Evolutionary conservation across 2,329 filamentous ascomycete species (phyloP).

Genomic region (Hortaea werneckii): DNA sequence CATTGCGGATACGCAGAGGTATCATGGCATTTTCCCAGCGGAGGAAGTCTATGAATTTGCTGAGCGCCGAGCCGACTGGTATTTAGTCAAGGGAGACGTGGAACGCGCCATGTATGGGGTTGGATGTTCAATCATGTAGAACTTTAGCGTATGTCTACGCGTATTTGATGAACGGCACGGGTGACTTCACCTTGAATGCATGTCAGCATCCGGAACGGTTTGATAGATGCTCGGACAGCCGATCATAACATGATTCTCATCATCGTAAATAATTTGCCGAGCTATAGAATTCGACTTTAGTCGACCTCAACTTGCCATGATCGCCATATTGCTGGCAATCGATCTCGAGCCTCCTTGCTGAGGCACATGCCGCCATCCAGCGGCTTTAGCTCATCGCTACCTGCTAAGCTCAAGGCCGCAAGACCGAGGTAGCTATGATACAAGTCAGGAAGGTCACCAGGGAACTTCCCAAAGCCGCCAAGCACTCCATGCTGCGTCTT

Average conservation of each 20-base stretch:
- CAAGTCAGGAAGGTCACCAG: constrained; percentile 49
- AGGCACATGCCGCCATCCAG: constrained; percentile 71
- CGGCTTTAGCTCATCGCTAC: constrained; percentile 53
- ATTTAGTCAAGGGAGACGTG: constrained; percentile 74
- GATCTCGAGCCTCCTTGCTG: constrained; percentile 44
- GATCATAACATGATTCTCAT: no score
- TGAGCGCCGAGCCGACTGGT: constrained; percentile 90
- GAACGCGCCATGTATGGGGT: constrained; percentile 91
- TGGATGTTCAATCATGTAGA: constrained; percentile 1
- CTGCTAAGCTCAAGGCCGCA: constrained; percentile 58
- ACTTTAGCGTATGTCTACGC: no score
- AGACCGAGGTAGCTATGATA: constrained; percentile 87
- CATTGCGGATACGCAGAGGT: constrained; percentile 83
- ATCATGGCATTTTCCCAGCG: constrained; percentile 82
- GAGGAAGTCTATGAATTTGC: constrained; percentile 98
- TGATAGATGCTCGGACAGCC: no score
- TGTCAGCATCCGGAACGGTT: no score
- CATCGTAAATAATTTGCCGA: no score
- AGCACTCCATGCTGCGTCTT: constrained; percentile 73
- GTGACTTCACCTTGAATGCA: no score
- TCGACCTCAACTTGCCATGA: constrained; percentile 1
- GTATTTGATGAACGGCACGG: no score
- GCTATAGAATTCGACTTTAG: background rate
- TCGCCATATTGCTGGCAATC: constrained; percentile 19
- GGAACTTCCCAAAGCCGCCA: constrained; percentile 38